These are phyloP conservation scores for Cryptococcus amylolentus DNA, from an alignment of 1,284 basidiomycete species.

Conservation along the genomic window DNA sequence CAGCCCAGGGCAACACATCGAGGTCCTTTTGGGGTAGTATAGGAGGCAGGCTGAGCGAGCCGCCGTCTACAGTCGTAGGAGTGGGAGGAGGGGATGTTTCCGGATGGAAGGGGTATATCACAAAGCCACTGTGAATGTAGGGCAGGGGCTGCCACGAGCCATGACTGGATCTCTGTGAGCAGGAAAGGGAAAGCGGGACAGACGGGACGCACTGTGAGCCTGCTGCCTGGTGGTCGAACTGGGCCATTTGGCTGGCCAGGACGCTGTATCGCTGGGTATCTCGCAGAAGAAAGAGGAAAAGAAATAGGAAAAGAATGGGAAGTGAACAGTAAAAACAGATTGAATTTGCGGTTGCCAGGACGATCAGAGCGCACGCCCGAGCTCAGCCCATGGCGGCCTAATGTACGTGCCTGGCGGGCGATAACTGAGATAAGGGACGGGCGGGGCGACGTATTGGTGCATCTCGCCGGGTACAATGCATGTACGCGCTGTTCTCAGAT, in stretches of 20 bases:
- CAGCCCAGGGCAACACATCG: conserved; percentile 3
- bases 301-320: background rate
- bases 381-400: too few relatives aligned
- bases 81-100: conserved; percentile 17
- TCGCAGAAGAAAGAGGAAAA: background rate
- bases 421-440: too few relatives aligned
- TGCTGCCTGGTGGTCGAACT: background rate
- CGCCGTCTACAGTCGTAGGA: conserved; percentile 16
- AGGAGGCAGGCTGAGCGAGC: background rate
- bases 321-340: background rate
- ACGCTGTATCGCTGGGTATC: background rate
- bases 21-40: background rate
- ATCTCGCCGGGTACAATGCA: too few relatives aligned
- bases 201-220: background rate
- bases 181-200: background rate
- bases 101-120: conserved; percentile 41
- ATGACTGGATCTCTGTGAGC: background rate
- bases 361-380: too few relatives aligned
- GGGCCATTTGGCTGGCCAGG: background rate
- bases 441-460: too few relatives aligned
- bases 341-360: too few relatives aligned
- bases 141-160: conserved; percentile 43
- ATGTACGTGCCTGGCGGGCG: too few relatives aligned
- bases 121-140: conserved; percentile 43
- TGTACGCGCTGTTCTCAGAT: too few relatives aligned